Conservation (phyloP, 352 stramenopile species). For the Globisporangium canariense region DNA sequence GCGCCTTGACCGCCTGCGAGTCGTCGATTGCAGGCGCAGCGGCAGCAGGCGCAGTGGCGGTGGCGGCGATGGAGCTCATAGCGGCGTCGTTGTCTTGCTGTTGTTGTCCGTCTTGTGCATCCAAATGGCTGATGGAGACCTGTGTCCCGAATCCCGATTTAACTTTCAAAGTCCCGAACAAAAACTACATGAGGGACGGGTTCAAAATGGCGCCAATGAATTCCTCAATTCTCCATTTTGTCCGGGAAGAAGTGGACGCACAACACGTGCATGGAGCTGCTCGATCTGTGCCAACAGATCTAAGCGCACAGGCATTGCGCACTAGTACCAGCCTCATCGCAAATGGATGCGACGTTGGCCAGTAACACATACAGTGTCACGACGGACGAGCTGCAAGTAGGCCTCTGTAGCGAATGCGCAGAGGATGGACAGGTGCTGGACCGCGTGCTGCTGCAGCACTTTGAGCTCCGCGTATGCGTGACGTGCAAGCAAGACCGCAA, state of each 20-base stretch:
- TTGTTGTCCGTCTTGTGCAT: neutral
- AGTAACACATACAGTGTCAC: neutral
- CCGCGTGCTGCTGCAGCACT: constrained; percentile 41
- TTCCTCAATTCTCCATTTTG: neutral
- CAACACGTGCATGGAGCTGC: neutral
- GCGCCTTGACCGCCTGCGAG: constrained; percentile 41
- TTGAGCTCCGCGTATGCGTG: constrained; percentile 55
- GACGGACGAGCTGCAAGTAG: constrained; percentile 24
- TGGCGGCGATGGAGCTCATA: constrained; percentile 11
- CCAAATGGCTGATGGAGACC: constrained; percentile 13
- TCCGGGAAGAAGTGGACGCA: neutral
- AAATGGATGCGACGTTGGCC: neutral
- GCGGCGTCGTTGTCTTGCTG: neutral
- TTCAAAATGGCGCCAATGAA: neutral
- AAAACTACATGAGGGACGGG: neutral
- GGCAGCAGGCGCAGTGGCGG: constrained; percentile 1
- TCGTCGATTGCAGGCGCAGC: constrained; percentile 15
- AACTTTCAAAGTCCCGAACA: neutral
- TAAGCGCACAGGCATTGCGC: neutral
- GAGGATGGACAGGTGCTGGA: constrained; percentile 50
- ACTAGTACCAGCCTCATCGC: neutral
- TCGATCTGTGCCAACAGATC: neutral
- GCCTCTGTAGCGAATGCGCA: constrained; percentile 48
- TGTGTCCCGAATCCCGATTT: constrained; percentile 10
- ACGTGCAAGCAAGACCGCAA: constrained; percentile 59